These are phyloP conservation scores for Fistulinella prunicolor DNA, from an alignment of 768 basidiomycete species.

Conservation along the genomic window DNA sequence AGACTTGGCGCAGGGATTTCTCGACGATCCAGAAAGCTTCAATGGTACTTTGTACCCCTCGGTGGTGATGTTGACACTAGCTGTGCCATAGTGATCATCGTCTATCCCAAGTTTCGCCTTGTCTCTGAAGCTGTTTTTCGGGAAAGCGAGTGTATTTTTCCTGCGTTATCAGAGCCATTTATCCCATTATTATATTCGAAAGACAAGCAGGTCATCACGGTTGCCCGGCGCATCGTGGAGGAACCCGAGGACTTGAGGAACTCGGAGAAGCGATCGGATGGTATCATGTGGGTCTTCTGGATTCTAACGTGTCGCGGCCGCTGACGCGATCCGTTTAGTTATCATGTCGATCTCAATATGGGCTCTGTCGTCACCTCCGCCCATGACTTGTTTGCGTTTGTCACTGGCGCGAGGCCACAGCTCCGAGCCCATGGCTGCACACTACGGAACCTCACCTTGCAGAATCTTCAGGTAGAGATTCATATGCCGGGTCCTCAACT, in stretches of 20 bases:
- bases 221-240: conserved; percentile 86
- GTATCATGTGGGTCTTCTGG: conserved; percentile 39
- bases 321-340: conserved; percentile 44
- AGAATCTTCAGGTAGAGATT: conserved; percentile 82
- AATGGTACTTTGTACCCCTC: conserved; percentile 93
- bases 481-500: neutral
- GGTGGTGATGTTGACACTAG: conserved; percentile 98
- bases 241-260: conserved; percentile 75
- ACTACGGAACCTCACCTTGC: conserved; percentile 91
- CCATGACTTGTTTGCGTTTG: conserved; percentile 74
- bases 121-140: conserved; percentile 74
- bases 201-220: conserved; percentile 85
- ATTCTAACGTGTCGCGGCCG: neutral
- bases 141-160: conserved; percentile 51
- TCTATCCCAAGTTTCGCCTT: conserved; percentile 93
- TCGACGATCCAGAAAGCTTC: conserved; percentile 84
- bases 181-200: too few relatives aligned
- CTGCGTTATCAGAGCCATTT: neutral
- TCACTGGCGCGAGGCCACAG: conserved; percentile 69
- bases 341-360: conserved; percentile 96
- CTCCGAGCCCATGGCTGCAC: conserved; percentile 86
- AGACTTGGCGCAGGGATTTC: conserved; percentile 99
- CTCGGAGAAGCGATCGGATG: conserved; percentile 88
- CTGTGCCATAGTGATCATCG: conserved; percentile 94
- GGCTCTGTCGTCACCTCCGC: conserved; percentile 85